Evolutionary conservation across 1,284 basidiomycete genomes (phyloP).

Genomic region (Puccinia coronata): DNA sequence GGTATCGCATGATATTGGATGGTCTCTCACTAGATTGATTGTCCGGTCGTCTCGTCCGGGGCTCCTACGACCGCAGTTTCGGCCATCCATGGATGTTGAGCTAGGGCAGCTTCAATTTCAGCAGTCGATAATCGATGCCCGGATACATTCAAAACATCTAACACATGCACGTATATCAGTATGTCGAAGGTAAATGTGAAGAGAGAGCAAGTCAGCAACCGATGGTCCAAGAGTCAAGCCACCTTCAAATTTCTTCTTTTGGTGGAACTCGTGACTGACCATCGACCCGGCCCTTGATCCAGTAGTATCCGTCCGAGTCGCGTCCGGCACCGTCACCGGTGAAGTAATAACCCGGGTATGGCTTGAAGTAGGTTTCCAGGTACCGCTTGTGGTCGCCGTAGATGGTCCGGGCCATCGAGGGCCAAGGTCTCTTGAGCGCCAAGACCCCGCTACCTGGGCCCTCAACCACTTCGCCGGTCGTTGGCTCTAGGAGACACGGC

Average conservation of each 20-base stretch:
- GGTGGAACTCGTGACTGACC: conserved; percentile 62
- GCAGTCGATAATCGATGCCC: conserved; percentile 96
- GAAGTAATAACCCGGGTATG: conserved; percentile 82
- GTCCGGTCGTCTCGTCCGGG: conserved; percentile 75
- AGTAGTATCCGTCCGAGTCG: conserved; percentile 87
- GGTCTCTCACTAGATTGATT: conserved; percentile 51
- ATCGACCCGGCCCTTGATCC: conserved; percentile 93
- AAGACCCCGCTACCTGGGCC: conserved; percentile 75
- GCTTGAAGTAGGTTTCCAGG: conserved; percentile 90
- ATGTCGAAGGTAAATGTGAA: not conserved
- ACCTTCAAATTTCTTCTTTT: not conserved
- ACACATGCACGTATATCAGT: not conserved
- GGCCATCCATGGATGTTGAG: conserved; percentile 88
- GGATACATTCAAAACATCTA: conserved; percentile 79
- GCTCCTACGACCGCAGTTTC: conserved; percentile 93
- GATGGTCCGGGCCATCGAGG: conserved; percentile 91
- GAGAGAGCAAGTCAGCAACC: not conserved
- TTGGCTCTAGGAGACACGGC: conserved; percentile 81
- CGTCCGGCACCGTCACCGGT: conserved; percentile 94
- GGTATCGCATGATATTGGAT: conserved; percentile 47
- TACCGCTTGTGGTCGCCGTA: conserved; percentile 88
- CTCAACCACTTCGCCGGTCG: conserved; percentile 62
- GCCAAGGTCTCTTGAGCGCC: conserved; percentile 85
- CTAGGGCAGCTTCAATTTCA: conserved; percentile 94
- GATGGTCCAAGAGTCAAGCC: not conserved